Evolutionary conservation across 192 early-diverging fungal species (phyloP).

Genomic region (Coemansia sp.): DNA sequence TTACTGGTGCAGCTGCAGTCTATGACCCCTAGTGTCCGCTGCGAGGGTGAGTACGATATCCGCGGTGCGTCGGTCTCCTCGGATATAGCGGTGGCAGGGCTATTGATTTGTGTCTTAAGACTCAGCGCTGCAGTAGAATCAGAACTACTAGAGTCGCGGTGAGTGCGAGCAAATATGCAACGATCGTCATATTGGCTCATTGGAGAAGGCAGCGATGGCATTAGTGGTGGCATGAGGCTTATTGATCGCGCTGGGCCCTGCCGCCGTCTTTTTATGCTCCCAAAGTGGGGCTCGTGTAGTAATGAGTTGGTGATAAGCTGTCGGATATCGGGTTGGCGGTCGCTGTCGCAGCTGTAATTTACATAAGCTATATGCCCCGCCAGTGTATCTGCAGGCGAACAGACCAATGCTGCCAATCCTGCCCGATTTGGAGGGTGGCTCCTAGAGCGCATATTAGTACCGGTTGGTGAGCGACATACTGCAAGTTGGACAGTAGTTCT

Average conservation of each 20-base stretch:
- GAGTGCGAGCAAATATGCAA: background rate
- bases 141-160: conserved; percentile 9
- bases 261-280: background rate
- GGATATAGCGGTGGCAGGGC: conserved; percentile 3
- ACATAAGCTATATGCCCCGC: background rate
- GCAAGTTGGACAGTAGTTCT: background rate
- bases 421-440: conserved; percentile 2
- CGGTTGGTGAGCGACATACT: conserved; percentile 5
- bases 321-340: background rate
- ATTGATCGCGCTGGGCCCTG: background rate
- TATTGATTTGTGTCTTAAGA: background rate
- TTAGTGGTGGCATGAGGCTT: background rate
- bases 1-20: conserved; percentile 12
- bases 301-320: background rate
- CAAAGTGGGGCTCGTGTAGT: background rate
- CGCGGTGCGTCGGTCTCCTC: conserved; percentile 5
- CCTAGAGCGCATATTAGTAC: background rate
- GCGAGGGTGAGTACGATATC: conserved; percentile 27
- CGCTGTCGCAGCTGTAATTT: too few relatives aligned
- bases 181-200: background rate
- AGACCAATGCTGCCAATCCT: conserved; percentile 7
- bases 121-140: conserved; percentile 20
- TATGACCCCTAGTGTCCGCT: conserved; percentile 14
- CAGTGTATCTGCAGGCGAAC: conserved; percentile 3
- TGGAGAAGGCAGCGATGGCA: background rate